A percentile compares a stretch with the other conserved stretches of the same genome.
phyloP scores from a whole-genome alignment of 164 flowering plant genomes.

The Litsea cubeba region DNA sequence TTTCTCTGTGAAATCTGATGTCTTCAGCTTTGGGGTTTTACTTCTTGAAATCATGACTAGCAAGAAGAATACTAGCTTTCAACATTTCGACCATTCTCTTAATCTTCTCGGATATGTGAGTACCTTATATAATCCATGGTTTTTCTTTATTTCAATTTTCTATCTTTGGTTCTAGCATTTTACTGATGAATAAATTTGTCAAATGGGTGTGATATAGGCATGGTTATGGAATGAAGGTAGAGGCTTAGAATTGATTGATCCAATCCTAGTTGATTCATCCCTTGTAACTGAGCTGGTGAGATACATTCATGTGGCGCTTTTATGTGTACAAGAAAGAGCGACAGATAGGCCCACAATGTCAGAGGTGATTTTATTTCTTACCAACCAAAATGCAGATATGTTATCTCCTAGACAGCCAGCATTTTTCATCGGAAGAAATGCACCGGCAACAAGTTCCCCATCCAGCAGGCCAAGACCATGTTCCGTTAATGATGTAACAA shows the following conservation, averaged over 20 bases:
- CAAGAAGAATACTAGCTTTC: conserved; percentile 16
- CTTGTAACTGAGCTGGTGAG: neutral
- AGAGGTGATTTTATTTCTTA: conserved; percentile 4
- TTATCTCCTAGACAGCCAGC: neutral
- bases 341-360: conserved; percentile 9
- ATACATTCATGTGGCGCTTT: conserved; percentile 12
- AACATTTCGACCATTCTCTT: neutral
- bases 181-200: neutral
- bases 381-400: neutral
- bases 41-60: conserved; percentile 33
- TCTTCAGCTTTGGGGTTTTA: conserved; percentile 45
- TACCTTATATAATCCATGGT: neutral
- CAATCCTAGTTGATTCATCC: neutral
- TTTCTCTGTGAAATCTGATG: conserved; percentile 45
- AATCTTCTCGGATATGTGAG: conserved; percentile 3
- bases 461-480: neutral
- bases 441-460: neutral
- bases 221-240: conserved; percentile 14
- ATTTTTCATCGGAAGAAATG: neutral
- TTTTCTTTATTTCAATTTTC: neutral
- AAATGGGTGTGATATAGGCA: neutral
- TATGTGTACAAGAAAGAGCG: conserved; percentile 9
- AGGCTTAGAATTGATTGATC: conserved; percentile 9
- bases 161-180: neutral
- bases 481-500: neutral